phyloP scores from a whole-genome alignment of 2,329 filamentous ascomycete genomes.

The Fulvia fulva region DNA sequence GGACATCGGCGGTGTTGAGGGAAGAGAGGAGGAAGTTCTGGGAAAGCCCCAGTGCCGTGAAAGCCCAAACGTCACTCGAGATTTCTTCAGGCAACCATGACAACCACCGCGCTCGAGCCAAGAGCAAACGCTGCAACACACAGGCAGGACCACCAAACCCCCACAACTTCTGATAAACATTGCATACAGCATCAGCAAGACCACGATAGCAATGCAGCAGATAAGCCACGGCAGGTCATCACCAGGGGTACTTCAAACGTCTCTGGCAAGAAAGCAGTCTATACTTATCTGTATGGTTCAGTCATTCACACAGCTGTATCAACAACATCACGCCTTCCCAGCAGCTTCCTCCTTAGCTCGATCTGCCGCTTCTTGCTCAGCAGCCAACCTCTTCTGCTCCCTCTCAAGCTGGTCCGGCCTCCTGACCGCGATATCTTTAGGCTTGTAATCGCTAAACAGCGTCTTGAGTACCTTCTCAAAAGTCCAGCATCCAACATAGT shows the following conservation, averaged over 20 bases:
- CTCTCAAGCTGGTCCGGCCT: constrained; percentile 79
- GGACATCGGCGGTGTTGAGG: no score
- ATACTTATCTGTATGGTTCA: constrained; percentile 2
- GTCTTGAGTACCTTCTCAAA: constrained; percentile 84
- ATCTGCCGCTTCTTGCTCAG: constrained; percentile 40
- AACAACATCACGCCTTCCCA: constrained; percentile 26
- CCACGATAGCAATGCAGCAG: background rate
- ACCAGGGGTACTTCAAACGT: background rate
- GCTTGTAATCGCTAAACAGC: constrained; percentile 83
- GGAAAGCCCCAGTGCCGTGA: no score
- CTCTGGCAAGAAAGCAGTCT: background rate
- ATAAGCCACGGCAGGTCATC: background rate
- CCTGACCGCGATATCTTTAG: constrained; percentile 87
- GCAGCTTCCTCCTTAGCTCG: constrained; percentile 35
- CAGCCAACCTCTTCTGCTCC: constrained; percentile 65
- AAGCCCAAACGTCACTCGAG: no score
- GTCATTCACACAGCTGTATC: background rate
- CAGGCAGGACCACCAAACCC: background rate
- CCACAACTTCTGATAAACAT: background rate
- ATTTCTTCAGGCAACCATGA: background rate
- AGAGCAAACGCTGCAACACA: background rate
- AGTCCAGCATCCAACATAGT: constrained; percentile 81
- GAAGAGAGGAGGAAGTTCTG: no score
- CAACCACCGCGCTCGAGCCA: background rate
- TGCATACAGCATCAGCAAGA: background rate